A percentile compares a stretch with the other conserved stretches of the same genome.
Evolutionary conservation across 2,329 filamentous ascomycete species (phyloP).

Genomic region (Dactylellina parvicollis): DNA sequence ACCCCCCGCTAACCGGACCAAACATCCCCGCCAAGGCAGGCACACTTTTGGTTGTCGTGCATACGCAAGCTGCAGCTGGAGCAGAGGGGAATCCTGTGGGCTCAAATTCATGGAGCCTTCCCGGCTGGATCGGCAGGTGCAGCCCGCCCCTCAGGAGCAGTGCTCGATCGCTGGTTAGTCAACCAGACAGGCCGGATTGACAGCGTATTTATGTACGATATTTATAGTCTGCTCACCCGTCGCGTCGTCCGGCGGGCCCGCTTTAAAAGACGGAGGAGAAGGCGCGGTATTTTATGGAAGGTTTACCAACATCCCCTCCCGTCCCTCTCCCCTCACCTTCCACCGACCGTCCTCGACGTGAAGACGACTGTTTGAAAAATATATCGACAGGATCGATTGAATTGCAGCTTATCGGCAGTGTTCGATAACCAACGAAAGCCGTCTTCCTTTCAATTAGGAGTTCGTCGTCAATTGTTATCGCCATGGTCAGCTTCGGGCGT

Average conservation of each 20-base stretch:
- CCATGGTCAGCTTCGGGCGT: slow-evolving; percentile 22
- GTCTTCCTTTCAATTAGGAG: not conserved
- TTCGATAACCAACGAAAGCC: not conserved
- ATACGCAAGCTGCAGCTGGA: not conserved
- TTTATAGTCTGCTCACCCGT: slow-evolving; percentile 13
- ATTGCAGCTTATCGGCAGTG: no score
- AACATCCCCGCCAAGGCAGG: not conserved
- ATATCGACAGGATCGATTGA: not conserved
- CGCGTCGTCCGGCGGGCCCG: slow-evolving; percentile 11
- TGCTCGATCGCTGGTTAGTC: not conserved
- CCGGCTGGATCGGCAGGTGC: slow-evolving; percentile 36
- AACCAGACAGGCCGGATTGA: slow-evolving; percentile 5
- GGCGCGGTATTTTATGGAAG: slow-evolving; percentile 1
- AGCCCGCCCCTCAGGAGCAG: slow-evolving; percentile 8
- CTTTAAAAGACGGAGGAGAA: slow-evolving; percentile 7
- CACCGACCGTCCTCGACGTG: not conserved
- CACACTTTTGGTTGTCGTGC: not conserved
- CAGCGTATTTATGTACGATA: not conserved
- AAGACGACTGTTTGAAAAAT: not conserved
- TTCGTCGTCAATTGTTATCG: not conserved
- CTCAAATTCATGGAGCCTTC: not conserved
- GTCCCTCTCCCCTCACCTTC: not conserved
- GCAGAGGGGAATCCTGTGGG: not conserved
- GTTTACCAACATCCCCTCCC: not conserved
- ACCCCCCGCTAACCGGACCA: not conserved